Base-by-base conservation (phyloP, 2,329 filamentous ascomycete genomes). In the Helminthosporium solani region DNA sequence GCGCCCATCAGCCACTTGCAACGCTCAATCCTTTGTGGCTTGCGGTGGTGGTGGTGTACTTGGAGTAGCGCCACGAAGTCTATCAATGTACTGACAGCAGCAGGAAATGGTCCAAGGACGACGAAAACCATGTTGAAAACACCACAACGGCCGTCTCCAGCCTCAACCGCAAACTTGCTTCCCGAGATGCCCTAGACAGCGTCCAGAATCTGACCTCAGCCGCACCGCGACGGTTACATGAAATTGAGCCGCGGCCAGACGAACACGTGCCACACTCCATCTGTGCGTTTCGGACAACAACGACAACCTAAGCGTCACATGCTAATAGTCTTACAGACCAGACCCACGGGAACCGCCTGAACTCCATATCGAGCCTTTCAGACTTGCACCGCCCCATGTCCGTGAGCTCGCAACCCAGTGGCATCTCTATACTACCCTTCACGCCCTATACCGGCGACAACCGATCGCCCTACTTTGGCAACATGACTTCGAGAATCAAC, bases 201-300 rank as follows among this genome's bases (percentile, higher is more conserved):
- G 46, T 64, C 27, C 66, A 64, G 28, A 57, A 50, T 40, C 50
- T 69, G 27, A 63, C 60, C 30, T 51, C 60, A 47, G 54, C 61
- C 45, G 54, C 60, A 43, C 63, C 60, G 39, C 58, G 61, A 30
- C 54, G 44, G 40, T 78, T 75, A 53, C 72, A 75, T 58, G 67
- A 73, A 49, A 72, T 72, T 19, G 70, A 79, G 48, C 53, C 75
- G 50, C 76, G 80, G 38, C 71, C 71, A 36, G 73, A 77, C 16
- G 76, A 80, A 56, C 82, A 85, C 72, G 80, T 83, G 56, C 82
- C 82, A 42, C 82, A 85, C 68, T 75, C 84, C 23, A 73, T 85
- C 47, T 85, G 82, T 85, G 66, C 67, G 80, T 79, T 33, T 7
- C 25, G 12, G 18, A 28, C 30, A 4, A 30, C 41, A 19, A 40